Evolutionary conservation across 2,329 filamentous ascomycete genomes (phyloP), one percentile per base, ranked within the genome.

Genomic region (Colletotrichum zoysiae): DNA sequence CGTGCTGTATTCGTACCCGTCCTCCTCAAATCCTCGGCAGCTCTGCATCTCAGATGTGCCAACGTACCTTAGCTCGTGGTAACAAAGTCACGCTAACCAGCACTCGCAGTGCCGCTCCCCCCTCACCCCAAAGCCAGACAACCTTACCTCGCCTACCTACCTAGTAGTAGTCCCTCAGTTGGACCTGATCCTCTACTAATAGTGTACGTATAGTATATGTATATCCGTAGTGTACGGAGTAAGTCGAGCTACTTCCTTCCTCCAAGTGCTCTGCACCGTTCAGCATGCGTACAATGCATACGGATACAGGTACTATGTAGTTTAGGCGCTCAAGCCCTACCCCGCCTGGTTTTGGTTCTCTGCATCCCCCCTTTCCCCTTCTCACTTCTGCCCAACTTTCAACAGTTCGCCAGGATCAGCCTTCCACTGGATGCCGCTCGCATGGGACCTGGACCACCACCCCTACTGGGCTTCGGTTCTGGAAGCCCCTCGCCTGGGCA

Each of bases 41-140:
- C 63, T 56, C 57, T 71, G 65, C 57, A 62, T 68, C 64, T 68
- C 50, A 69, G 69, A 71, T 71, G 69, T 64, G 65, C 60, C 55
- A 69, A 71, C 65, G 59, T 59, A 69, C 53, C 59, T 64, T 65
- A 40, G 57, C 61, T 53, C 30, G 30, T n/a, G 30, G 26, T 35
- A 35, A 35, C 30, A 35, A 35, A 56, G 20, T 18, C 16, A 55
- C 33, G 11, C 51, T 56, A 56, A 35, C 33, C 5, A 57, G 23
- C 48, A 64, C 61, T 51, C 50, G 38, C 69, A 59, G 46, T 68
- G 65, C 51, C 65, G 58, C 69, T 63, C 46, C 51, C 26, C n/a
- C 57, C 40, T 64, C 51, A 53, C 65, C 51, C 46, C 59, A 61
- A 35, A 62, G 44, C 30, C 30, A 51, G 50, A 35, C 20, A n/a